Base-by-base conservation (phyloP, 2,329 filamentous ascomycete genomes). In the Hypomyces perniciosus region DNA sequence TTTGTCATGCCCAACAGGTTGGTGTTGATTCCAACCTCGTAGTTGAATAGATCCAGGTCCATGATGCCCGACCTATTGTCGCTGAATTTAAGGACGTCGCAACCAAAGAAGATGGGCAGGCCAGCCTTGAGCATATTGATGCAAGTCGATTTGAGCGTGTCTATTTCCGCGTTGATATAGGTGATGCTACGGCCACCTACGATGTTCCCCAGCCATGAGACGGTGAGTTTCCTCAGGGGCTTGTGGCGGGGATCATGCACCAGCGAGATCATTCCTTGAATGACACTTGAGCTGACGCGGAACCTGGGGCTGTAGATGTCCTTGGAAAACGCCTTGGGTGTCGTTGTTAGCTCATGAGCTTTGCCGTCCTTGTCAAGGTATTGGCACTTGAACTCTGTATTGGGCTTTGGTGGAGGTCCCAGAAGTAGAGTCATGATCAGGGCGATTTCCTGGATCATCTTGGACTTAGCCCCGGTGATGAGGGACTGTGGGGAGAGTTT, bases 71-170 rank as follows among this genome's bases (percentile, higher is more conserved):
- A 75, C 1, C 60, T 60, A 0, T 71, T 73, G 63, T 91, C 84
- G 50, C 81, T 86, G 68, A 86, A 91, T 66, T 95, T 88, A 55
- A 89, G 90, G 0, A 95, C 90, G 61, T 96, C 90, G 46, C 81
- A 86, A 51, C 90, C 90, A 65, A 96, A 95, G 77, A 95, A 95
- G 46, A 95, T 80, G 8, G 90, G 90, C 5, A 88, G 71, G 1
- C 88, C 89, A 8, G 84, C 83, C 62, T 82, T 80, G 44, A 95
- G 79, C 88, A 90, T 93, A 30, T 79, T 75, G 44, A 95, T 81
- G 59, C 85, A 87, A 0, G 86, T 83, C 1, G 72, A 64, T 68
- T 95, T 95, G 58, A 95, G 83, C 0, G 79, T 73, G 2, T 68
- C 56, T 75, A 90, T 90, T 53, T 84, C 77, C 12, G 93, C 88